phyloP scores from a whole-genome alignment of 495 filamentous ascomycete species.

The Neurospora cerealis region DNA sequence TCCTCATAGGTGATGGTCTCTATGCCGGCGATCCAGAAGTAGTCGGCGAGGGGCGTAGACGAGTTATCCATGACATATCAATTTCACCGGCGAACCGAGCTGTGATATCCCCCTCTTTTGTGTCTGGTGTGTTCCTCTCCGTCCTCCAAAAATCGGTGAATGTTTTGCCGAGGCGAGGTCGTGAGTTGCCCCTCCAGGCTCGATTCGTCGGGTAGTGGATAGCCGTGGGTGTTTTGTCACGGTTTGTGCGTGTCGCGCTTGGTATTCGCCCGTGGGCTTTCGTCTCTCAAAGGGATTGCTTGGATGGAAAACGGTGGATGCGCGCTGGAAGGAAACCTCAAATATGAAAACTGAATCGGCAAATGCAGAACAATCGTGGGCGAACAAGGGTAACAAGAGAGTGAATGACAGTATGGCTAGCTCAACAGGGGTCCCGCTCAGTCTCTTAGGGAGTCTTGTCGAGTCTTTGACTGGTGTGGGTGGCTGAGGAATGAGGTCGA shows the following conservation, averaged over 20 bases:
- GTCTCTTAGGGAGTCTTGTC: background rate
- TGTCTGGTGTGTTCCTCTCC: slow-evolving; percentile 4
- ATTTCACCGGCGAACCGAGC: slow-evolving; percentile 3
- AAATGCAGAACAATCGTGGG: background rate
- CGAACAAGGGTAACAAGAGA: background rate
- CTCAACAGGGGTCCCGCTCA: background rate
- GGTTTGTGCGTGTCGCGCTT: background rate
- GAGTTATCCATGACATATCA: slow-evolving; percentile 48
- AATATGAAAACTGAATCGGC: background rate
- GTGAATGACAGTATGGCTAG: background rate
- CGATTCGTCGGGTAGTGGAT: background rate
- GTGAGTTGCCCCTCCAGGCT: background rate
- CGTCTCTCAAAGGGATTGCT: background rate
- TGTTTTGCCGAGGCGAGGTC: background rate
- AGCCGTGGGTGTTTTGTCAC: background rate
- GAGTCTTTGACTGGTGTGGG: background rate
- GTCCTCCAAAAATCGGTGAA: background rate
- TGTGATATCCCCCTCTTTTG: slow-evolving; percentile 5
- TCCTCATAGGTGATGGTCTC: slow-evolving; percentile 60
- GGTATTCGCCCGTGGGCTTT: background rate
- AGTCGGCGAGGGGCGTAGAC: slow-evolving; percentile 83
- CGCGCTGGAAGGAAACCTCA: background rate
- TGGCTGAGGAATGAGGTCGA: background rate
- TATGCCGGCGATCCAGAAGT: slow-evolving; percentile 97
- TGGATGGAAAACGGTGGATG: background rate